Evolutionary conservation across 352 stramenopile species (phyloP), one percentile per base, ranked within the genome.

Genomic region (Phytopythium ostracodes): DNA sequence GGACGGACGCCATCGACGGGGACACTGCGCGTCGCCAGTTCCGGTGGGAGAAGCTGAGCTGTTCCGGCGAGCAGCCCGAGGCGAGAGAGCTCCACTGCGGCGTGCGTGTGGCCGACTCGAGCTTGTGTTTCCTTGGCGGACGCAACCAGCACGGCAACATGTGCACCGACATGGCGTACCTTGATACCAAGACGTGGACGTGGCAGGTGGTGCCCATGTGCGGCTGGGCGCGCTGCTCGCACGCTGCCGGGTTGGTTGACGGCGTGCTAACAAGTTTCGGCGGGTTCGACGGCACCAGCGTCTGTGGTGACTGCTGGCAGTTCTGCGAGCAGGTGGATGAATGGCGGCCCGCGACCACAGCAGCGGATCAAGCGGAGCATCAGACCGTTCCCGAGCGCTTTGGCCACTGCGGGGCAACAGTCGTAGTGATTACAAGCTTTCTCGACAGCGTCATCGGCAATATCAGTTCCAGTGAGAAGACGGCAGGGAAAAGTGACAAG

Each of bases 181-280:
- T 90, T 1, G 60, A 82, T 24, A 47, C 63, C 2, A 59, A 50
- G 4, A 59, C 43, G 0, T 88, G 76, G 81, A 56, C 61, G 24
- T 90, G 78, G 81, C 67, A 84, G 43, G 65, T 84, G 17, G 65
- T 86, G 5, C 73, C 71, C 14, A 76, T 87, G 38, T 81, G 76
- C 46, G 76, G 77, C 31, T 88, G 76, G 75, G 81, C 80, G 35
- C 69, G 77, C 14, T 90, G 78, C 50, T 76, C 78, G 1, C 67
- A 88, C 36, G 67, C 53, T 17, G 68, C 73, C 29, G 78, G 60
- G 0, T 33, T 64, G 15, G 33, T 88, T 0, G 38, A 75, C 18
- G 61, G 64, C 0, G 47, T 62, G 1, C 42, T 88, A 10, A 58
- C 84, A 22, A 84, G 73, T 59, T 83, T 88, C 62, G 80, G 76